Conservation (phyloP, 352 stramenopile species). For the Globisporangium radiosum region DNA sequence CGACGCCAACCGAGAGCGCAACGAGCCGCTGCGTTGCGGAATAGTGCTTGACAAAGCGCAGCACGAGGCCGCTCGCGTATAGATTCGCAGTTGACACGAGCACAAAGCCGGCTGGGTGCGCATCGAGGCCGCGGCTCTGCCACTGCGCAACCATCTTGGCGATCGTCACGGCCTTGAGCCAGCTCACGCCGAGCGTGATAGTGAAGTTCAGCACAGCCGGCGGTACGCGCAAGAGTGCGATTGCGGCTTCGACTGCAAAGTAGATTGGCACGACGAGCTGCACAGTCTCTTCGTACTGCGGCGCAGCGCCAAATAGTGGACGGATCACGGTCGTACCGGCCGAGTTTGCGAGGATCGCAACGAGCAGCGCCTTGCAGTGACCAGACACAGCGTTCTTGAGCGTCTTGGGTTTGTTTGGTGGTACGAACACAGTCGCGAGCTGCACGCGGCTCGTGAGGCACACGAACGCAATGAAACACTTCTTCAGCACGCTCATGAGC, state of each 20-base stretch:
- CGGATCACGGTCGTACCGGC: conserved; percentile 60
- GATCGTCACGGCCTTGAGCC: conserved; percentile 69
- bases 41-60: conserved; percentile 53
- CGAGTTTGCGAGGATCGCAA: conserved; percentile 53
- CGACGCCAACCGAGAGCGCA: conserved; percentile 22
- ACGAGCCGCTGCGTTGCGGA: conserved; percentile 27
- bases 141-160: conserved; percentile 59
- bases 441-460: conserved; percentile 45
- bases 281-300: conserved; percentile 53
- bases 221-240: conserved; percentile 36
- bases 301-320: conserved; percentile 42
- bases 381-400: conserved; percentile 21
- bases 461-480: conserved; percentile 54
- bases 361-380: conserved; percentile 40
- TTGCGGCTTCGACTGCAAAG: conserved; percentile 29
- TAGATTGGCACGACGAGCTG: conserved; percentile 57
- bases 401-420: conserved; percentile 26
- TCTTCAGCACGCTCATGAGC: conserved; percentile 41
- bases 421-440: conserved; percentile 33
- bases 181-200: conserved; percentile 54
- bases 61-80: conserved; percentile 54
- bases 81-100: conserved; percentile 59
- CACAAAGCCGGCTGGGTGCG: conserved; percentile 54
- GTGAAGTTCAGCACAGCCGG: conserved; percentile 37
- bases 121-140: conserved; percentile 26